phyloP scores from a whole-genome alignment of 495 filamentous ascomycete genomes.

The Glutinoglossum americanum region DNA sequence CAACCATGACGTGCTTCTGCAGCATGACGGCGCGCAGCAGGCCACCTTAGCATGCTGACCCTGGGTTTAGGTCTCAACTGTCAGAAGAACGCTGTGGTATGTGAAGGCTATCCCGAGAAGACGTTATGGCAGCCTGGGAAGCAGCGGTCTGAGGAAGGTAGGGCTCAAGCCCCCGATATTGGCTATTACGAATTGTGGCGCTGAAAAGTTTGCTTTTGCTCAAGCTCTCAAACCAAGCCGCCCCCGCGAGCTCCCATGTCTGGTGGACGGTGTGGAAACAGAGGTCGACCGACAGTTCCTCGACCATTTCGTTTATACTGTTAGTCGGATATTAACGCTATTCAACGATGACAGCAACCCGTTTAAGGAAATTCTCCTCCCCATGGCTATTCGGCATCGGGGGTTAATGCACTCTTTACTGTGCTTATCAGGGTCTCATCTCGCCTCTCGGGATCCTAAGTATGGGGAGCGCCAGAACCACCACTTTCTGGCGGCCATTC shows the following conservation, averaged over 20 bases:
- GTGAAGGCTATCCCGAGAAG: conserved; percentile 82
- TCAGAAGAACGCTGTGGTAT: conserved; percentile 82
- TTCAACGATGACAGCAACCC: conserved; percentile 73
- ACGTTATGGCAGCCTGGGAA: conserved; percentile 71
- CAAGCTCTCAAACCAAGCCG: not conserved
- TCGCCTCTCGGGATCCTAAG: conserved; percentile 29
- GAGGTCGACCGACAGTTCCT: conserved; percentile 65
- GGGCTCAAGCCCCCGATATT: not conserved
- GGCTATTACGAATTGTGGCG: not conserved
- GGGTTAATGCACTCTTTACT: conserved; percentile 88
- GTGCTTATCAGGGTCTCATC: conserved; percentile 64
- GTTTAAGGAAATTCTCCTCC: conserved; percentile 72
- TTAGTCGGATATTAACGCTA: conserved; percentile 62
- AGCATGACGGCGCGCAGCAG: not conserved
- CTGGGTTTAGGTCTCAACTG: conserved; percentile 48
- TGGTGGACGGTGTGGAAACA: conserved; percentile 76
- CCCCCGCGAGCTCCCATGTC: conserved; percentile 41
- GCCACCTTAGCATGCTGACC: not conserved
- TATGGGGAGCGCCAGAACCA: conserved; percentile 25
- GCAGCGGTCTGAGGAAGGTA: conserved; percentile 58
- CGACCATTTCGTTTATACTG: conserved; percentile 64
- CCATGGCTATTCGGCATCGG: conserved; percentile 62
- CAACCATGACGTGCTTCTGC: not conserved
- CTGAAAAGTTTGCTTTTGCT: not conserved
- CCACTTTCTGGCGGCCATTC: conserved; percentile 26